phyloP scores from a whole-genome alignment of 495 filamentous ascomycete genomes.

The Aspergillus saccharolyticus region DNA sequence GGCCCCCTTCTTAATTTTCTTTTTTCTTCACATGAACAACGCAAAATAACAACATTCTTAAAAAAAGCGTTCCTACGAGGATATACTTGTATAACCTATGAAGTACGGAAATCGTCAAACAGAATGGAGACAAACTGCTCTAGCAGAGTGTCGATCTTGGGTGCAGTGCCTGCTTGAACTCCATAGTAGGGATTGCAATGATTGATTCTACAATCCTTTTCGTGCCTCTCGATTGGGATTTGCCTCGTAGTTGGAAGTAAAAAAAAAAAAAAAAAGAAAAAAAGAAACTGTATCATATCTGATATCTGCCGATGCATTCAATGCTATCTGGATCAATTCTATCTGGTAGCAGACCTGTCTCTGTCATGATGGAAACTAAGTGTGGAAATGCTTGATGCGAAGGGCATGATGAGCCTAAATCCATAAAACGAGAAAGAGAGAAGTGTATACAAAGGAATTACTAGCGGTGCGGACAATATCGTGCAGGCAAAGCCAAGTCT shows the following conservation, averaged over 20 bases:
- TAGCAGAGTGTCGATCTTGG: slow-evolving; percentile 57
- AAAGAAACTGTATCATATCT: background rate
- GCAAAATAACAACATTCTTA: slow-evolving; percentile 59
- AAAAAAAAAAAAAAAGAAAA: background rate
- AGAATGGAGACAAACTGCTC: slow-evolving; percentile 56
- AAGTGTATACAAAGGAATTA: slow-evolving; percentile 1
- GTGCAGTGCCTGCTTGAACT: slow-evolving; percentile 54
- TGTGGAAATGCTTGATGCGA: background rate
- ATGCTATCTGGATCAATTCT: background rate
- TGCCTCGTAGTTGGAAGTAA: background rate
- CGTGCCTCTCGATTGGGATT: slow-evolving; percentile 11
- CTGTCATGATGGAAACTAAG: background rate
- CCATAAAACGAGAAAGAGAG: too few relatives aligned
- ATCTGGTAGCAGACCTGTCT: background rate
- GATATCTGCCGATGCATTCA: background rate
- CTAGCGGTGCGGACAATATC: background rate
- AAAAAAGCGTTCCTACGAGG: slow-evolving; percentile 59
- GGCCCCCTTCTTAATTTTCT: slow-evolving; percentile 26
- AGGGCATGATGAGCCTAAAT: background rate
- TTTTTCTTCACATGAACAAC: slow-evolving; percentile 58
- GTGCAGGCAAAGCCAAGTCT: background rate
- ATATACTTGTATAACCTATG: slow-evolving; percentile 43
- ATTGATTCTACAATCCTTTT: slow-evolving; percentile 54
- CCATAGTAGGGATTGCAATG: slow-evolving; percentile 62
- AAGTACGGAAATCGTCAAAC: slow-evolving; percentile 59